These are phyloP conservation scores for Yamadazyma taylorii DNA, from an alignment of 1,139 yeast genomes.

Conservation along the genomic window DNA sequence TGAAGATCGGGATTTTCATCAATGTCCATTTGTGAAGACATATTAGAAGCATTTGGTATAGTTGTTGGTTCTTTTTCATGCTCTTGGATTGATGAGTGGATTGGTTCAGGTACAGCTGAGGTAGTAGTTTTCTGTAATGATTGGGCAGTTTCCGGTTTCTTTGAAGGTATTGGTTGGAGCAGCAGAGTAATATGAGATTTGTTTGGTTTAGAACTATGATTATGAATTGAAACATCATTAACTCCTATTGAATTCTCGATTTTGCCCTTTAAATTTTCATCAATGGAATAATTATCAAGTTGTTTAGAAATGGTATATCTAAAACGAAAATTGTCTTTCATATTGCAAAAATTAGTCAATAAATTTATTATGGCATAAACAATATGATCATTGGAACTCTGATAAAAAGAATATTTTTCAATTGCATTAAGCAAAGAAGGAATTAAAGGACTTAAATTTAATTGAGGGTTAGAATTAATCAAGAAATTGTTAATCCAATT, in stretches of 20 bases:
- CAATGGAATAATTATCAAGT: slow-evolving; percentile 41
- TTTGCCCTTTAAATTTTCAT: slow-evolving; percentile 23
- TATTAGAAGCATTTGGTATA: too few relatives aligned
- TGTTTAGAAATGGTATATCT: slow-evolving; percentile 52
- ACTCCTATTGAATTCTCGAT: slow-evolving; percentile 33
- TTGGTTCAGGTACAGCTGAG: too few relatives aligned
- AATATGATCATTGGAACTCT: slow-evolving; percentile 10
- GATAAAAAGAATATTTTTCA: neutral
- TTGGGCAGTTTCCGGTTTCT: neutral
- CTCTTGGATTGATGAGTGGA: neutral
- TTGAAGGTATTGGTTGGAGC: neutral
- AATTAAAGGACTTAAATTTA: slow-evolving; percentile 30
- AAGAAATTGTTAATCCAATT: slow-evolving; percentile 35
- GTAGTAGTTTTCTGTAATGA: too few relatives aligned
- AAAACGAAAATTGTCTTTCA: slow-evolving; percentile 27
- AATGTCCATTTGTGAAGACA: too few relatives aligned
- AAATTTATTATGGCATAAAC: slow-evolving; percentile 21
- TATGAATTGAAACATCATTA: neutral
- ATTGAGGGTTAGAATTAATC: slow-evolving; percentile 30
- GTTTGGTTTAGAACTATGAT: neutral
- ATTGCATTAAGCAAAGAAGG: slow-evolving; percentile 23
- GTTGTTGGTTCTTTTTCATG: neutral
- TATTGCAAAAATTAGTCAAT: slow-evolving; percentile 28
- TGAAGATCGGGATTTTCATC: slow-evolving; percentile 14
- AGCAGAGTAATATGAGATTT: too few relatives aligned